Evolutionary conservation across 176 grass and related monocot species (phyloP), one percentile per base, ranked within the genome.

Genomic region (Urochloa ruziziensis): DNA sequence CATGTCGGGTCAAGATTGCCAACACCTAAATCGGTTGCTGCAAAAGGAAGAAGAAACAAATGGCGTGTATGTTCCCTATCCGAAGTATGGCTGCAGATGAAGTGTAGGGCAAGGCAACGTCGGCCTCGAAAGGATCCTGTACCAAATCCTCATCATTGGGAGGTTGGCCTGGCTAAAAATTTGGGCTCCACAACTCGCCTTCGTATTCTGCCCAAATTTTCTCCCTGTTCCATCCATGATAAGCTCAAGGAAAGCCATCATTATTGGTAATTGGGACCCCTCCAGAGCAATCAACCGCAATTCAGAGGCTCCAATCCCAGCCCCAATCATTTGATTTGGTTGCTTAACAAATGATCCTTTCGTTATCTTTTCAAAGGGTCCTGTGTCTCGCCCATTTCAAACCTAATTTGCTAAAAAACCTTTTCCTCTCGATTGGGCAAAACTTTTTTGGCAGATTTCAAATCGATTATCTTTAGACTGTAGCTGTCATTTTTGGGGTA

Each of bases 81-180:
- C 6, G 75, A 62, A 80, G 76, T 73, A 82, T 90, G 57, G 72
- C 23, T 83, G 73, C 49, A 65, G 66, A 73, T 86, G 65, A 77
- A 90, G 88, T 90, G 73, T 47, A 67, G 79, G 48, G 4, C 23
- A 90, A 90, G 88, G 83, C 88, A 86, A 82, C 35, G 64, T 49
- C 73, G n/a, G 73, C 30, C 47, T 70, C 78, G 43, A 71, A 63
- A n/a, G 46, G 67, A 88, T 82, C 69, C 73, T 67, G 47, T 59
- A 81, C 60, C 84, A 40, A 81, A 76, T 52, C 8, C 53, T 30
- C 82, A 85, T 80, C 88, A 86, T 73, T 60, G 78, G 72, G 78
- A 78, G 78, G 88, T 78, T 90, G 78, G 78, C 57, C 18, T 73
- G 44, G 70, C 70, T 21, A 73, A 36, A 17, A 12, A 58, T 28